Base-by-base conservation (phyloP, 1,139 yeast genomes). In the Protomyces inundatus region DNA sequence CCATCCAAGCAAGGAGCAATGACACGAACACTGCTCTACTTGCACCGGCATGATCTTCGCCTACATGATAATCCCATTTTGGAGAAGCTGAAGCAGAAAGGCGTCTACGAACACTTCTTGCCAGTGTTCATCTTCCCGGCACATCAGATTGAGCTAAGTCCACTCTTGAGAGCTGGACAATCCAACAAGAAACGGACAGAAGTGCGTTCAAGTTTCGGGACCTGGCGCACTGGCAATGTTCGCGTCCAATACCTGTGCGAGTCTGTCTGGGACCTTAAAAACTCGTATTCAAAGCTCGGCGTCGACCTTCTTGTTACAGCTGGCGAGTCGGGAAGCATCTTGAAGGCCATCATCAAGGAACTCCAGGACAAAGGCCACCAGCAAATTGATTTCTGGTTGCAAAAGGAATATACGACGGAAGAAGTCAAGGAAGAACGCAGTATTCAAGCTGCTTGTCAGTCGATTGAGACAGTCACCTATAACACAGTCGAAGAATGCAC, bases 21-120 rank as follows among this genome's bases (percentile, higher is more conserved):
- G 62, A 56, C 52, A 42, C 53, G 54, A 35, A 58, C 62, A 5
- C 36, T 58, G 23, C 35, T 58, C 37, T 58, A 58, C 52, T 42
- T 51, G 14, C 62, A 58, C 56, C 40, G 54, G 35, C 62, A 58
- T 35, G 62, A 58, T 23, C 52, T 58, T n/a, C 51, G 62, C 34
- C 53, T 58, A 6, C 62, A 58, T 33, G 62, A 58, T 52, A 58
- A 58, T 34, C 62, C 62, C 35, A 55, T 58, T 14, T 46, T 58
- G 23, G 55, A 51, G 42, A 32, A 52, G 52, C 45, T 58, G 12
- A 39, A 40, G 36, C 33, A 52, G 16, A 48, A 54, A 10, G 62
- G 62, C 12, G 16, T 23, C 4, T 58, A 52, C 30, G 34, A 37
- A 6, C 51, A 40, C 33, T 58, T 58, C 53, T 35, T 58, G 42